phyloP scores from a whole-genome alignment of 169 alveolate genomes.

The Theileria annulata region DNA sequence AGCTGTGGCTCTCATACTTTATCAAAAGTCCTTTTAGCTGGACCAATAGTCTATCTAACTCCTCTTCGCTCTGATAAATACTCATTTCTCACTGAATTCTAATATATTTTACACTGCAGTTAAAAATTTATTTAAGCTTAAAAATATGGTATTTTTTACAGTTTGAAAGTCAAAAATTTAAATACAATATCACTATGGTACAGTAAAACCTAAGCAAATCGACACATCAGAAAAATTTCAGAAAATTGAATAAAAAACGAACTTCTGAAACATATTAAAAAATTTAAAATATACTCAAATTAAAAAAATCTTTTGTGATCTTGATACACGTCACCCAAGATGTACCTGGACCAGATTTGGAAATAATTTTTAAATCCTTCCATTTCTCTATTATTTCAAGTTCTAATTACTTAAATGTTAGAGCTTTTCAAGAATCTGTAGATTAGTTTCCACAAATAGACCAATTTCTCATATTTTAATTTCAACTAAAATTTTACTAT shows the following conservation, averaged over 20 bases:
- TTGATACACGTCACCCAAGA: neutral
- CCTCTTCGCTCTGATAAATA: constrained; percentile 59
- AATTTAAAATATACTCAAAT: neutral
- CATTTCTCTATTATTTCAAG: neutral
- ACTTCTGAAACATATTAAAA: neutral
- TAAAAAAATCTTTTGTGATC: neutral
- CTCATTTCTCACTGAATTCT: constrained; percentile 23
- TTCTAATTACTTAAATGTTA: neutral
- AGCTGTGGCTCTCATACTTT: constrained; percentile 45
- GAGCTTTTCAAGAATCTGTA: neutral
- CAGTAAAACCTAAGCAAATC: neutral
- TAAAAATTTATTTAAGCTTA: too few species aligned
- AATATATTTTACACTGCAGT: neutral
- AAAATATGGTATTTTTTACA: neutral
- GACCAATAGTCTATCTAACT: constrained; percentile 53
- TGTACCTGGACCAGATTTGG: neutral
- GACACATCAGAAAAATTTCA: neutral
- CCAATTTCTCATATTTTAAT: neutral
- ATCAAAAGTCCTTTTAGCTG: constrained; percentile 46
- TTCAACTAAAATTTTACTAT: neutral
- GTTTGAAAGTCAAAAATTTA: neutral
- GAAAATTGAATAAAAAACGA: neutral
- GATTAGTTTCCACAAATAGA: neutral
- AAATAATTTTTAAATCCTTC: neutral
- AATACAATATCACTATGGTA: neutral